Conservation (phyloP, 1,139 yeast genomes). For the Pichia sorboxylosa region DNA sequence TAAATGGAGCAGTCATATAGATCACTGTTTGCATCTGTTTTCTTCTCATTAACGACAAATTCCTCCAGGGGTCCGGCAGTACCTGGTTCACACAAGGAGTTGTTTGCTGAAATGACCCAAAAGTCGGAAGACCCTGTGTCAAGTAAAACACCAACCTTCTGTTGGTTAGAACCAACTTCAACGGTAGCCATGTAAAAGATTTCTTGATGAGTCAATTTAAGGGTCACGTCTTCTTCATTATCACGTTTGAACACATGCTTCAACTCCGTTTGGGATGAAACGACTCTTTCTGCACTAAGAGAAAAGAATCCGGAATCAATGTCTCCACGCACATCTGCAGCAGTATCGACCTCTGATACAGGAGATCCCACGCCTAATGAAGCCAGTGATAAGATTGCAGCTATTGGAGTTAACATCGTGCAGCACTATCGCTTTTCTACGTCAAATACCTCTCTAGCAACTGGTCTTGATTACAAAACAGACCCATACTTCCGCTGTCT, state of each 20-base stretch:
- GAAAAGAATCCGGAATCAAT: conserved; percentile 7
- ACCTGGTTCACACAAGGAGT: conserved; percentile 7
- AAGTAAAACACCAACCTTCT: conserved; percentile 8
- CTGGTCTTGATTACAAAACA: too few species aligned
- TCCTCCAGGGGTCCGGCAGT: conserved; percentile 3
- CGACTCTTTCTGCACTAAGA: conserved; percentile 4
- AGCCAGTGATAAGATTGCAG: too few species aligned
- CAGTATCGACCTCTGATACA: too few species aligned
- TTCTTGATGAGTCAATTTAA: conserved; percentile 18
- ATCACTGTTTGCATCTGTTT: not conserved
- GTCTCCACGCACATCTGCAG: too few species aligned
- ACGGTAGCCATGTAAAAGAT: not conserved
- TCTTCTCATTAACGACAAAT: conserved; percentile 1
- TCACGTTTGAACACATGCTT: conserved; percentile 24
- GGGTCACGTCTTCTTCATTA: conserved; percentile 26
- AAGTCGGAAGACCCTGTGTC: conserved; percentile 10
- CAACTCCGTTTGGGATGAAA: not conserved
- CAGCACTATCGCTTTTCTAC: too few species aligned
- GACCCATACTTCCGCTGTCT: too few species aligned
- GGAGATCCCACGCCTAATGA: too few species aligned
- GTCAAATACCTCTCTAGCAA: too few species aligned
- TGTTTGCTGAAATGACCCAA: conserved; percentile 11
- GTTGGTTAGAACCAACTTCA: conserved; percentile 10
- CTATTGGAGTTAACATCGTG: not conserved
- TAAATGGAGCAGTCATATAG: conserved; percentile 24